These are phyloP conservation scores for Selaginella tamariscina DNA, from an alignment of 75 land plant genomes.

Conservation along the genomic window DNA sequence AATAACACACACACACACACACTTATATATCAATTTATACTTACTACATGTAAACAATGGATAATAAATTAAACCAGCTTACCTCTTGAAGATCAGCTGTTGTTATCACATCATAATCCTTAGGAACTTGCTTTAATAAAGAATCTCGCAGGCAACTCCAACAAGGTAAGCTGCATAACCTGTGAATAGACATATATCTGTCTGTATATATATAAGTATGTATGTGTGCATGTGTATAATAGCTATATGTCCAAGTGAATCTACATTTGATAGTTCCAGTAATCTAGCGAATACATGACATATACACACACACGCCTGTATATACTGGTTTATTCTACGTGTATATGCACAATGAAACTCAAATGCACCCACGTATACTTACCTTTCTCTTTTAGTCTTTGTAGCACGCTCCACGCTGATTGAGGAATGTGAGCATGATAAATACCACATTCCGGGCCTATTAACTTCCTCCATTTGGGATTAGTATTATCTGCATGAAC, in stretches of 20 bases:
- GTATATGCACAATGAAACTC: too few species aligned
- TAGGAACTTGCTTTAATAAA: conserved; percentile 57
- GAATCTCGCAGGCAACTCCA: conserved; percentile 94
- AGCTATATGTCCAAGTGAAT: too few species aligned
- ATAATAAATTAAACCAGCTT: background rate
- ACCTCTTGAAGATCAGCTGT: conserved; percentile 68
- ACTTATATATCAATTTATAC: background rate
- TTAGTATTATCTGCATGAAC: background rate
- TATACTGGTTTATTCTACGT: too few species aligned
- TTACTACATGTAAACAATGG: background rate
- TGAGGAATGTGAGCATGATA: background rate
- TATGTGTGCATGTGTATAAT: too few species aligned
- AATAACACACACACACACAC: too few species aligned
- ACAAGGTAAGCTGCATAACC: conserved; percentile 76
- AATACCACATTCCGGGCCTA: background rate
- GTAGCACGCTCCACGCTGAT: background rate
- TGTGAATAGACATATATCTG: conserved; percentile 32
- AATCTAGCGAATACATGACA: too few species aligned
- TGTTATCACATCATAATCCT: conserved; percentile 88
- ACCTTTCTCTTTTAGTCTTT: background rate
- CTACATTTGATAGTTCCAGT: too few species aligned
- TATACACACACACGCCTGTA: too few species aligned
- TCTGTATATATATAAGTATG: too few species aligned
- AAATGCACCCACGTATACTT: background rate
- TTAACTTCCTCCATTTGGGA: background rate